A percentile compares a stretch with the other conserved stretches of the same genome.
Evolutionary conservation across 1,284 basidiomycete species (phyloP).

Genomic region (Malassezia obtusa): DNA sequence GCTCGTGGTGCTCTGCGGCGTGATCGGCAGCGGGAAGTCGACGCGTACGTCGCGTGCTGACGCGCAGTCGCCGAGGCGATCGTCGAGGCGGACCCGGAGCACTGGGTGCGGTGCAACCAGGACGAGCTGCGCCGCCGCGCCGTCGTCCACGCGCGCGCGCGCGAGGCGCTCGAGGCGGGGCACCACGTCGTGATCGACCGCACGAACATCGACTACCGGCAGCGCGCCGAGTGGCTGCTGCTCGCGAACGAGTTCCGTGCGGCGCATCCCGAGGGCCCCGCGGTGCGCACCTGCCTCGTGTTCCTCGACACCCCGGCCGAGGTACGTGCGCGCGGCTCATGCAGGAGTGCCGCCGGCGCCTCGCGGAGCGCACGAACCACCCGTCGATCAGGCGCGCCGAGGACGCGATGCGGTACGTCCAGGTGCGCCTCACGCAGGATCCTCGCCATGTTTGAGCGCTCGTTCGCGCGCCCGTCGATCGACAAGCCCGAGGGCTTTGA

Average conservation of each 20-base stretch:
- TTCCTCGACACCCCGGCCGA: constrained; percentile 7
- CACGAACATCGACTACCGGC: constrained; percentile 14
- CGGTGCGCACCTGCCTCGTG: constrained; percentile 5
- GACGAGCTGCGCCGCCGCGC: constrained; percentile 15
- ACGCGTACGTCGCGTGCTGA: constrained; percentile 13
- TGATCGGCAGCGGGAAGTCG: constrained; percentile 21
- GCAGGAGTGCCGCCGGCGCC: constrained; percentile 7
- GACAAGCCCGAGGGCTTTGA: constrained; percentile 13
- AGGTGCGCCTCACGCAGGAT: not conserved
- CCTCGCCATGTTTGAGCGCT: constrained; percentile 8
- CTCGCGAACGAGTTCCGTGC: constrained; percentile 10
- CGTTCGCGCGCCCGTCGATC: not conserved
- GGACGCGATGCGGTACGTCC: constrained; percentile 12
- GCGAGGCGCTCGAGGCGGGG: constrained; percentile 5
- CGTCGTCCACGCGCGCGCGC: constrained; percentile 2
- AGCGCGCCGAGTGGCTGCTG: constrained; percentile 13
- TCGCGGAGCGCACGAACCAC: constrained; percentile 4
- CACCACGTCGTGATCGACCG: constrained; percentile 18
- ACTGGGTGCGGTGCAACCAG: constrained; percentile 19
- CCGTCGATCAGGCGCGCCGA: constrained; percentile 6
- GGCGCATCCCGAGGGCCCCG: not conserved
- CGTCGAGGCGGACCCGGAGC: not conserved
- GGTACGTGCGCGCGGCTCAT: not conserved
- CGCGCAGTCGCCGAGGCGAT: constrained; percentile 17
- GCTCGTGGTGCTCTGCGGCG: constrained; percentile 15